These are phyloP conservation scores for Coemansia furcata DNA, from an alignment of 192 early-diverging fungal genomes.

Conservation along the genomic window DNA sequence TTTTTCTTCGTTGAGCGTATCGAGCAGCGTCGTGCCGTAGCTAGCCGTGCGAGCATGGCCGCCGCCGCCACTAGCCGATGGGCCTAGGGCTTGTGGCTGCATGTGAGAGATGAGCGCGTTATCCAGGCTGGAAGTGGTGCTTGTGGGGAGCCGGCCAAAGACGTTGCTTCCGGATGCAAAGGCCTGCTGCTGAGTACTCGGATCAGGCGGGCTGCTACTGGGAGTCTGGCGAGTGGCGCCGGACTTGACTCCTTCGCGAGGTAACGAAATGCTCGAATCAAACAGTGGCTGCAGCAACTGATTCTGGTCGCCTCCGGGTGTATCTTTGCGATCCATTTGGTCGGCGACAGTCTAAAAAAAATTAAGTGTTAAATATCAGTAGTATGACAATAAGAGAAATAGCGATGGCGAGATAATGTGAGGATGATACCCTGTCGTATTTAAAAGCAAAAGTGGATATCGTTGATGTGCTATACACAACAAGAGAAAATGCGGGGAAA, in stretches of 20 bases:
- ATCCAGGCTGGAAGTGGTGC: neutral
- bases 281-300: constrained; percentile 39
- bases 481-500: neutral
- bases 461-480: neutral
- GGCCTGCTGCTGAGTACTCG: neutral
- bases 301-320: neutral
- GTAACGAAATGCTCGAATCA: constrained; percentile 37
- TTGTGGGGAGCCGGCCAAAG: constrained; percentile 10
- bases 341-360: neutral
- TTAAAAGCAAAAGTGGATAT: neutral
- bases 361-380: neutral
- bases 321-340: neutral
- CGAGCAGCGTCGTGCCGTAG: constrained; percentile 53
- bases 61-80: constrained; percentile 11
- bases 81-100: neutral
- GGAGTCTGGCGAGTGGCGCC: neutral
- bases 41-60: constrained; percentile 46
- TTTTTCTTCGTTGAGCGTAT: constrained; percentile 48
- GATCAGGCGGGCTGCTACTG: neutral
- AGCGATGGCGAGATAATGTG: neutral
- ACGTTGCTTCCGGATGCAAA: neutral
- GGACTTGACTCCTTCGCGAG: constrained; percentile 10
- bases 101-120: constrained; percentile 7
- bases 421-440: neutral
- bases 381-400: neutral